Conservation (phyloP, 2,329 filamentous ascomycete genomes). For the Hawksworthiomyces lignivorus region DNA sequence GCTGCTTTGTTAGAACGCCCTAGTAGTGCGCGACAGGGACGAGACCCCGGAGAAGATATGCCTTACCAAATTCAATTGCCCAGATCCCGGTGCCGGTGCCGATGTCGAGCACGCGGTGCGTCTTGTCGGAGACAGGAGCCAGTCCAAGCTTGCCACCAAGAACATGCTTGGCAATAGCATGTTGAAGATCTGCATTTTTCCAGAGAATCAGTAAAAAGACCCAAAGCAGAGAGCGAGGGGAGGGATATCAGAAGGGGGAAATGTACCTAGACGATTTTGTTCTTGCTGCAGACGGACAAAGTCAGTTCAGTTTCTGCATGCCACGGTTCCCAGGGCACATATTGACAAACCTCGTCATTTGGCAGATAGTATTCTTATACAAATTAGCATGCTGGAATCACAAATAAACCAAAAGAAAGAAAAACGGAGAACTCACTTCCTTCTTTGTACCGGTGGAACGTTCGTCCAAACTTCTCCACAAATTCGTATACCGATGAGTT, state of each 20-base stretch:
- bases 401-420: too few relatives aligned
- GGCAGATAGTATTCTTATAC: conserved; percentile 10
- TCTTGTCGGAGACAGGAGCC: conserved; percentile 4
- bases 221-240: too few relatives aligned
- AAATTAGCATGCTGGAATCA: background rate
- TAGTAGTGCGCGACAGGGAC: too few relatives aligned
- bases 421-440: conserved; percentile 2
- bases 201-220: too few relatives aligned
- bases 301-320: background rate
- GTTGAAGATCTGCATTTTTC: conserved; percentile 5
- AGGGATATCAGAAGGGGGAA: too few relatives aligned
- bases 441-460: conserved; percentile 12
- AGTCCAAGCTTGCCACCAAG: conserved; percentile 2
- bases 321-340: background rate
- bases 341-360: conserved; percentile 7
- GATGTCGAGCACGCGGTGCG: conserved; percentile 10
- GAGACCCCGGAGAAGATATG: too few relatives aligned
- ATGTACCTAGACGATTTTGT: conserved; percentile 9
- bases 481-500: conserved; percentile 9
- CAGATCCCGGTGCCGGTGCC: conserved; percentile 19
- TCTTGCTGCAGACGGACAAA: conserved; percentile 2
- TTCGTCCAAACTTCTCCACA: conserved; percentile 13
- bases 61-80: conserved; percentile 15
- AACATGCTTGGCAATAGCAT: conserved; percentile 6
- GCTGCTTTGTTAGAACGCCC: background rate